A percentile compares a stretch with the other conserved stretches of the same genome.
Conservation (phyloP, 169 alveolate species). For the Eimeria tenella region DNA sequence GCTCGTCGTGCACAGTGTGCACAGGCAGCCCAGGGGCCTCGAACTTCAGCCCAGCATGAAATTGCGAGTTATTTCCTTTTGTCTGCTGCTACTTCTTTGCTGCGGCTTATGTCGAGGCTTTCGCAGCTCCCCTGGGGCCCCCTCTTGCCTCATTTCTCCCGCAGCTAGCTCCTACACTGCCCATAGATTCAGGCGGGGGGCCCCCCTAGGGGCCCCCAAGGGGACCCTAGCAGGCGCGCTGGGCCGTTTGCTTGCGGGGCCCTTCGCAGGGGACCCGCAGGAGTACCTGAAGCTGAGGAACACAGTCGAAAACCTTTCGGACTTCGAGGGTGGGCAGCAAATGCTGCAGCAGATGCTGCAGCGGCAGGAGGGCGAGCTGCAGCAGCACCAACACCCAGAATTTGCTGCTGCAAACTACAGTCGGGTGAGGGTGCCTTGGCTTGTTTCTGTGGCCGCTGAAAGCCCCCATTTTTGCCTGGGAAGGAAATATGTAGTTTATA, state of each 20-base stretch:
- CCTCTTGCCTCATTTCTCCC: no score
- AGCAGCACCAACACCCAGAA: not conserved
- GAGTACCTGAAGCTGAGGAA: slow-evolving; percentile 31
- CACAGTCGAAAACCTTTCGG: slow-evolving; percentile 21
- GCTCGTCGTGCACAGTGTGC: no score
- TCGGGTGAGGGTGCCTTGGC: no score
- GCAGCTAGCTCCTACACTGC: no score
- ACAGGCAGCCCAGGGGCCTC: no score
- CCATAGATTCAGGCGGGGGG: not conserved
- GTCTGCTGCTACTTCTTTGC: not conserved
- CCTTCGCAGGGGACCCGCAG: not conserved
- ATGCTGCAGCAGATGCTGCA: slow-evolving; percentile 43
- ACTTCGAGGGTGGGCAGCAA: slow-evolving; percentile 27
- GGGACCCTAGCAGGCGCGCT: no score
- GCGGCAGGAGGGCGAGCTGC: slow-evolving; percentile 16
- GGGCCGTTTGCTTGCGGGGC: not conserved
- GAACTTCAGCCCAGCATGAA: no score
- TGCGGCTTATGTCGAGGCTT: not conserved
- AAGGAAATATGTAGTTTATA: no score
- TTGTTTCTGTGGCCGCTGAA: no score
- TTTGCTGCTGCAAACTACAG: not conserved
- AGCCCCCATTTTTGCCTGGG: no score
- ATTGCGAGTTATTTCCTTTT: no score
- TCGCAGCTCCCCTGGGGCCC: no score
- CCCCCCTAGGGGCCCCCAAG: not conserved